Conservation (phyloP, 23 red algal genomes). For the Gracilaria gracilis region DNA sequence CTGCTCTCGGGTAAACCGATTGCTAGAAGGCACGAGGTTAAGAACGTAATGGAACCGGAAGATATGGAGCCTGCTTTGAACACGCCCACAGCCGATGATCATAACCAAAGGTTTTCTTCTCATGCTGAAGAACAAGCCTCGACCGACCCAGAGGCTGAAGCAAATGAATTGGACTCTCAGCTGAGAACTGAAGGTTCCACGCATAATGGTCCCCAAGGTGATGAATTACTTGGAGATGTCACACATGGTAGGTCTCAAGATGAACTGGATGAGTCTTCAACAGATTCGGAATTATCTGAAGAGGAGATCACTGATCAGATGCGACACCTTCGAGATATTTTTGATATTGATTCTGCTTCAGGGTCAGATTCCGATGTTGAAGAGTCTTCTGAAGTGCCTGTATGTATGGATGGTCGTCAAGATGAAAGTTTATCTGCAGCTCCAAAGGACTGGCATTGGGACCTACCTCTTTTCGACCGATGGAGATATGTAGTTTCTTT, state of each 20-base stretch:
- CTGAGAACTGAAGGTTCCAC: background rate
- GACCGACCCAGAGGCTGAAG: background rate
- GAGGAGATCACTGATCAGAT: conserved; percentile 51
- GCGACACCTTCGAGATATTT: conserved; percentile 37
- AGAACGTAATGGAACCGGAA: background rate
- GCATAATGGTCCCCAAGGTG: background rate
- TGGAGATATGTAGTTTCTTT: conserved; percentile 27
- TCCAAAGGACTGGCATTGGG: conserved; percentile 46
- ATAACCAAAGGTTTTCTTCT: background rate
- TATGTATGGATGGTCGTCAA: background rate
- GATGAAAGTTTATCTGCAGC: background rate
- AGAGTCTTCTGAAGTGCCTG: background rate
- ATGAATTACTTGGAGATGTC: background rate
- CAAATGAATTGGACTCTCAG: background rate
- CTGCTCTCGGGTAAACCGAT: background rate
- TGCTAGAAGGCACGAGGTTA: background rate
- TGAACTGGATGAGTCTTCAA: background rate
- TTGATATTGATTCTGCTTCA: conserved; percentile 13
- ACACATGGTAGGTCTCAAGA: background rate
- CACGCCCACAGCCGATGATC: background rate
- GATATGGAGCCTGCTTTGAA: background rate
- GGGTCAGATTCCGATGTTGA: conserved; percentile 21
- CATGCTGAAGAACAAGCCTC: background rate
- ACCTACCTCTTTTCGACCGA: background rate
- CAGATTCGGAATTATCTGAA: conserved; percentile 8